These are phyloP conservation scores for Yamadazyma siamensis DNA, from an alignment of 1,139 yeast species.

Conservation along the genomic window DNA sequence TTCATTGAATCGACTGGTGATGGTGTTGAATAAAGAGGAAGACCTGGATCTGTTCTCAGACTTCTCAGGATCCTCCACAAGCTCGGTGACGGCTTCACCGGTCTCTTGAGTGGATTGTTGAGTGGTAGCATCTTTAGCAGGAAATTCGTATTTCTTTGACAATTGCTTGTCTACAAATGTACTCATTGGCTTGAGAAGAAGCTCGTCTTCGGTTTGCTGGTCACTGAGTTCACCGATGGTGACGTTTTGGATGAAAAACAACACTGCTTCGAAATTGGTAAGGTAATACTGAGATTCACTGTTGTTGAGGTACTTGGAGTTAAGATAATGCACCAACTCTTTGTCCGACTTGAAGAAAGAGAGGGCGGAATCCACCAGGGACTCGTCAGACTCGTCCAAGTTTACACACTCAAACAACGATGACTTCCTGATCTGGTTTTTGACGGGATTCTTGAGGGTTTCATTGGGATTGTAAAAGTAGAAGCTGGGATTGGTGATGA, in stretches of 20 bases:
- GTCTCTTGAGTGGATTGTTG: slow-evolving; percentile 1
- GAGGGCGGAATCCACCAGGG: slow-evolving; percentile 5
- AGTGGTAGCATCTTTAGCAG: slow-evolving; percentile 9
- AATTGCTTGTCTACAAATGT: slow-evolving; percentile 35
- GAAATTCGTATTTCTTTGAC: slow-evolving; percentile 27
- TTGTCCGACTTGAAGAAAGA: slow-evolving; percentile 29
- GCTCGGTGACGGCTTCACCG: too few relatives aligned
- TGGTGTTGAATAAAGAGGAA: slow-evolving; percentile 36
- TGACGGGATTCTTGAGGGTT: slow-evolving; percentile 6
- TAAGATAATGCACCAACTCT: slow-evolving; percentile 27
- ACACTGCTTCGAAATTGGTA: slow-evolving; percentile 44
- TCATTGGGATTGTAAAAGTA: slow-evolving; percentile 18
- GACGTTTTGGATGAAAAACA: slow-evolving; percentile 36
- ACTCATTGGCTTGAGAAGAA: slow-evolving; percentile 19
- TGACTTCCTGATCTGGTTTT: slow-evolving; percentile 7
- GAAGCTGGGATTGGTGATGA: slow-evolving; percentile 16
- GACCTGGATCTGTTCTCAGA: slow-evolving; percentile 31
- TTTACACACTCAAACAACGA: slow-evolving; percentile 32
- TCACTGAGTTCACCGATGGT: slow-evolving; percentile 28
- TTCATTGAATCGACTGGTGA: slow-evolving; percentile 30
- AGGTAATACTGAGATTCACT: slow-evolving; percentile 41
- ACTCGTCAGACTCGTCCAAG: slow-evolving; percentile 18
- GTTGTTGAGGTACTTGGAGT: slow-evolving; percentile 28
- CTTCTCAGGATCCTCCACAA: too few relatives aligned
- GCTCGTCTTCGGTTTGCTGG: slow-evolving; percentile 14